Conservation (phyloP, 2,329 filamentous ascomycete species). For the Scleromitrula shiraiana region DNA sequence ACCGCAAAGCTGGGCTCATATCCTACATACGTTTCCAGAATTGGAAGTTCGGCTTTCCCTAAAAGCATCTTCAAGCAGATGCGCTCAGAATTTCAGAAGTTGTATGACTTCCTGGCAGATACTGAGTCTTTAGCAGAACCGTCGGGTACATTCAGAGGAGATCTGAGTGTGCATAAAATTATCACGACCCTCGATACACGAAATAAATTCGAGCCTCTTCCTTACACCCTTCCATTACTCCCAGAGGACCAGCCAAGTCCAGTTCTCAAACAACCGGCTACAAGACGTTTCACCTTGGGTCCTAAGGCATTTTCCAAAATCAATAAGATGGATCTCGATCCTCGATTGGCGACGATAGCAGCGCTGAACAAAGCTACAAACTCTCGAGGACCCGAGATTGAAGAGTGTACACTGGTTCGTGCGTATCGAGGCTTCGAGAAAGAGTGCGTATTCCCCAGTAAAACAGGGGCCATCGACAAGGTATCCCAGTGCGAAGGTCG, state of each 20-base stretch:
- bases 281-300: conserved; percentile 19
- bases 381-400: conserved; percentile 27
- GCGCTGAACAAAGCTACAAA: conserved; percentile 46
- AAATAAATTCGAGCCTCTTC: conserved; percentile 51
- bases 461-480: conserved; percentile 48
- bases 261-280: conserved; percentile 15
- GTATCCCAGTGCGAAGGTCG: conserved; percentile 57
- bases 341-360: conserved; percentile 42
- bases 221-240: conserved; percentile 58
- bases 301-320: conserved; percentile 15
- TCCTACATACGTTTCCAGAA: conserved; percentile 43
- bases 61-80: conserved; percentile 52
- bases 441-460: conserved; percentile 40
- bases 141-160: conserved; percentile 47
- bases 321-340: conserved; percentile 39
- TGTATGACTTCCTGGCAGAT: conserved; percentile 68
- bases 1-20: conserved; percentile 61
- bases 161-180: conserved; percentile 62
- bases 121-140: conserved; percentile 39
- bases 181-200: conserved; percentile 57
- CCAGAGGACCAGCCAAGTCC: conserved; percentile 35
- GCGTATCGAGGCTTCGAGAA: conserved; percentile 66
- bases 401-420: conserved; percentile 47
- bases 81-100: conserved; percentile 59
- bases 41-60: conserved; percentile 40